phyloP scores from a whole-genome alignment of 805 yeast genomes.

The Crinitomyces ghanaensis region DNA sequence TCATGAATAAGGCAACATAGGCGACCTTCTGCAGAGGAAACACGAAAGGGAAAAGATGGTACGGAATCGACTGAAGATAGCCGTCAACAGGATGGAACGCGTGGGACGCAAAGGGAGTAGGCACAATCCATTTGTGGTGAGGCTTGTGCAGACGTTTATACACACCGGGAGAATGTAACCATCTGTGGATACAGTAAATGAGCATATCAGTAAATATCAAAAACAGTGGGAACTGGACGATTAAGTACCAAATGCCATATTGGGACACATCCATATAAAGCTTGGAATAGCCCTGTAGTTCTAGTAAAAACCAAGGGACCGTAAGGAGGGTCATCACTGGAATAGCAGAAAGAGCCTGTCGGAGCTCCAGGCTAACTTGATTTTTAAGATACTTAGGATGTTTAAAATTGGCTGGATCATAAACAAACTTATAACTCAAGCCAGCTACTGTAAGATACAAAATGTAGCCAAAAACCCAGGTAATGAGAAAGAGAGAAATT shows the following conservation, averaged over 20 bases:
- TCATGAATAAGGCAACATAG: conserved; percentile 70
- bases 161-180: conserved; percentile 84
- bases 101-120: conserved; percentile 96
- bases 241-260: conserved; percentile 59
- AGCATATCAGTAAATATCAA: conserved; percentile 90
- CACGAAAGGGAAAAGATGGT: conserved; percentile 81
- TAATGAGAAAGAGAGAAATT: conserved; percentile 52
- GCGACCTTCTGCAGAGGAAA: conserved; percentile 87
- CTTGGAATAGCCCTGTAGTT: conserved; percentile 71
- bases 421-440: conserved; percentile 64
- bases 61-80: conserved; percentile 83
- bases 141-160: conserved; percentile 89
- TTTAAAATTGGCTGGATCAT: conserved; percentile 81
- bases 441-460: conserved; percentile 67
- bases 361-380: conserved; percentile 77
- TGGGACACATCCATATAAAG: conserved; percentile 58
- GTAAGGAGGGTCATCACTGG: conserved; percentile 85
- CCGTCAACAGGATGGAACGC: conserved; percentile 99
- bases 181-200: conserved; percentile 82
- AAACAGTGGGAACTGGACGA: conserved; percentile 63
- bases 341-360: conserved; percentile 67
- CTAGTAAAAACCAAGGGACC: conserved; percentile 80
- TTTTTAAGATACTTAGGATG: conserved; percentile 94
- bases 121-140: conserved; percentile 98
- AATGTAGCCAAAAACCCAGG: conserved; percentile 78